Evolutionary conservation across 257 asterid genomes (phyloP).

Genomic region (Fraxinus excelsior): DNA sequence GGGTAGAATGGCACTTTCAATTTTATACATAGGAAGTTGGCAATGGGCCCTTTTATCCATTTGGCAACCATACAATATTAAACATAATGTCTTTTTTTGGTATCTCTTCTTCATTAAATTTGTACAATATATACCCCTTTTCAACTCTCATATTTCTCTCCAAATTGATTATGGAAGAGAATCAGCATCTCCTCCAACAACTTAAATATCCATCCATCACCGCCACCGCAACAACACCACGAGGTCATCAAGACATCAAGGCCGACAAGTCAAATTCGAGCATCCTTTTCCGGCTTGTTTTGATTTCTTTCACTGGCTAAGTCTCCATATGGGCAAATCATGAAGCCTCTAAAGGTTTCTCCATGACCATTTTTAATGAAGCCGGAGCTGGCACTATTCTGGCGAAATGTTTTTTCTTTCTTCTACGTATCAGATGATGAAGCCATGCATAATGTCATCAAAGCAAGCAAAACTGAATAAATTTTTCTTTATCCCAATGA

Average conservation of each 20-base stretch:
- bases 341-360: conserved; percentile 75
- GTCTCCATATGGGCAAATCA: conserved; percentile 67
- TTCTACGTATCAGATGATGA: conserved; percentile 60
- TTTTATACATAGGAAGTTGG: conserved; percentile 4
- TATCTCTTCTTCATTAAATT: background rate
- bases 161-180: conserved; percentile 36
- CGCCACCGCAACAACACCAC: background rate
- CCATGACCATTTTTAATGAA: conserved; percentile 51
- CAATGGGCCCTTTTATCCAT: conserved; percentile 21
- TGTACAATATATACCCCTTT: background rate
- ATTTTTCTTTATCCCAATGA: conserved; percentile 40
- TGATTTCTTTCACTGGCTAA: conserved; percentile 40
- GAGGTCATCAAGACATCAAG: conserved; percentile 3
- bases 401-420: conserved; percentile 47
- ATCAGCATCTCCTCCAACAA: conserved; percentile 51
- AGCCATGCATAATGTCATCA: conserved; percentile 45
- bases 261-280: conserved; percentile 15
- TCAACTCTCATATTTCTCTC: background rate
- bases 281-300: conserved; percentile 41
- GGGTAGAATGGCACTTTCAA: conserved; percentile 26
- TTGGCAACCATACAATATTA: conserved; percentile 20
- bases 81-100: background rate
- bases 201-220: conserved; percentile 38
- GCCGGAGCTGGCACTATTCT: conserved; percentile 24
- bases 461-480: conserved; percentile 47